phyloP scores from a whole-genome alignment of 2,329 filamentous ascomycete species.

The Raffaelea ambrosiae region DNA sequence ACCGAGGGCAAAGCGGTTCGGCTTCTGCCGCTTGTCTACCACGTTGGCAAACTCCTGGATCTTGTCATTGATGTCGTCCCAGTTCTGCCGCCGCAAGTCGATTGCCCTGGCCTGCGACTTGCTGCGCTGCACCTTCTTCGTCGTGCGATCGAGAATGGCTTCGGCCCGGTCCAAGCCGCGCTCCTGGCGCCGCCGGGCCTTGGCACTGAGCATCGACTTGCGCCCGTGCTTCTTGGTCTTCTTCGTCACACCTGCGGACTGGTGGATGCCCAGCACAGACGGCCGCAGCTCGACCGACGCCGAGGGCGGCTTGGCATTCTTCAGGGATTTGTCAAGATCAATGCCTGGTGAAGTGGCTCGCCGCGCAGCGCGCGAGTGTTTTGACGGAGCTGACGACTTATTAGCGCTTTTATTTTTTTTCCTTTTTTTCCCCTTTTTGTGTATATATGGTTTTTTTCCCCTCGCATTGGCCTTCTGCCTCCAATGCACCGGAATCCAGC shows the following conservation, averaged over 20 bases:
- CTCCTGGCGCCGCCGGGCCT: slow-evolving; percentile 47
- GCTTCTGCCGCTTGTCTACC: slow-evolving; percentile 5
- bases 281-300: slow-evolving; percentile 43
- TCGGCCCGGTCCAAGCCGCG: slow-evolving; percentile 50
- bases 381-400: slow-evolving; percentile 45
- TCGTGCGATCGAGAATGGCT: slow-evolving; percentile 50
- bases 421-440: slow-evolving; percentile 12
- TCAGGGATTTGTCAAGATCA: slow-evolving; percentile 63
- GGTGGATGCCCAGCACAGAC: slow-evolving; percentile 61
- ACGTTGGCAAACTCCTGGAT: slow-evolving; percentile 2
- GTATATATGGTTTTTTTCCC: neutral
- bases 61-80: slow-evolving; percentile 47
- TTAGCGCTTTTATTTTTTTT: neutral
- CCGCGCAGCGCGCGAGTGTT: slow-evolving; percentile 67
- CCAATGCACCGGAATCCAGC: too few species aligned
- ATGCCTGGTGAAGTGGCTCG: slow-evolving; percentile 63
- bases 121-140: slow-evolving; percentile 47
- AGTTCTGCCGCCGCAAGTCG: slow-evolving; percentile 41
- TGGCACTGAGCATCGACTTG: slow-evolving; percentile 45
- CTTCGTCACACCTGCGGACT: slow-evolving; percentile 58
- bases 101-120: slow-evolving; percentile 37
- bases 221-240: slow-evolving; percentile 48
- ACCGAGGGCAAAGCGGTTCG: slow-evolving; percentile 4
- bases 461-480: too few species aligned
- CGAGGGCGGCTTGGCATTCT: slow-evolving; percentile 44